Conservation (phyloP, 1,139 yeast species). For the Kluyveromyces sp. region DNA sequence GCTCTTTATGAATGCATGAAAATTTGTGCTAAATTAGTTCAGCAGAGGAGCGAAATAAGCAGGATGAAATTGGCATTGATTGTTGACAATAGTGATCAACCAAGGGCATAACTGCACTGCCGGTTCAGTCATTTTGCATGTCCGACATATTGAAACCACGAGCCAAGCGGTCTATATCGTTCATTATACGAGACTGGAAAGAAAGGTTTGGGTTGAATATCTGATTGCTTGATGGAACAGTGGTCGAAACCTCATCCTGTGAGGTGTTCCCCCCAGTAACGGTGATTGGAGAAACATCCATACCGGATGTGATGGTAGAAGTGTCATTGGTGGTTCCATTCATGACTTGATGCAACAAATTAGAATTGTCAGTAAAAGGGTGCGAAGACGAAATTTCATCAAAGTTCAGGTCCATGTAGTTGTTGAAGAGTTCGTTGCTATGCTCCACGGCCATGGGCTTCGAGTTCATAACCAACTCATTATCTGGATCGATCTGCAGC, state of each 20-base stretch:
- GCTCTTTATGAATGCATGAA: too few relatives aligned
- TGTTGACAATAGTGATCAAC: too few relatives aligned
- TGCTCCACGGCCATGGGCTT: constrained; percentile 1
- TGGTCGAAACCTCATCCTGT: constrained; percentile 5
- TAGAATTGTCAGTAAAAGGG: constrained; percentile 2
- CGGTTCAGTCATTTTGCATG: neutral
- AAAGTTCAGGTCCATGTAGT: constrained; percentile 24
- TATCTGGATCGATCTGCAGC: neutral
- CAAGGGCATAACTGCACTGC: neutral
- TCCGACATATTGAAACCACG: constrained; percentile 8
- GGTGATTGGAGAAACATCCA: constrained; percentile 11
- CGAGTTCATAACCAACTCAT: constrained; percentile 1
- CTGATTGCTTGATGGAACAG: neutral
- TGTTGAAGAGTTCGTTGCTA: constrained; percentile 13
- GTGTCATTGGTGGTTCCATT: constrained; percentile 8
- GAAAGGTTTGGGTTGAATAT: neutral
- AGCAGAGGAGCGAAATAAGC: too few relatives aligned
- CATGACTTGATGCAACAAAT: constrained; percentile 4
- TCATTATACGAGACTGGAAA: constrained; percentile 10
- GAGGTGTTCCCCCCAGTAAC: constrained; percentile 8
- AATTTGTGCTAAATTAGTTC: too few relatives aligned
- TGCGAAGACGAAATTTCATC: constrained; percentile 10
- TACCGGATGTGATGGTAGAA: constrained; percentile 10
- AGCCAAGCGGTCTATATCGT: constrained; percentile 12
- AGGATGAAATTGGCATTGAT: neutral